Percentiles rank a stretch among this genome's conserved stretches.
phyloP scores from a whole-genome alignment of 2,329 filamentous ascomycete species.

The Ilyonectria destructans region DNA sequence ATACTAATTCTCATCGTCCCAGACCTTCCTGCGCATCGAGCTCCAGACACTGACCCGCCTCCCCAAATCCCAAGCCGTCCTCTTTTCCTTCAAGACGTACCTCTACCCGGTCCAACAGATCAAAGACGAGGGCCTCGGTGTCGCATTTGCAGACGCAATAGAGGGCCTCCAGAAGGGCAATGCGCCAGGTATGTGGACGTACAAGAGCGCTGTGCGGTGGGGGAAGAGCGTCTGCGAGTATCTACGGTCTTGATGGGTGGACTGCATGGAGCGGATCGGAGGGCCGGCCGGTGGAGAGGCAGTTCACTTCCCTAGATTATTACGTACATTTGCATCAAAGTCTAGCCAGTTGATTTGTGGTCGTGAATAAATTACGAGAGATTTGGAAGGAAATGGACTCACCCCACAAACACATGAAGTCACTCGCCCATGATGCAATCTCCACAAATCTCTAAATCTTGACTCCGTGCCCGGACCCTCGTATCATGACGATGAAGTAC shows the following conservation, averaged over 20 bases:
- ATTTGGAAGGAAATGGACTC: background rate
- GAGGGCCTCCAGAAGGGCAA: slow-evolving; percentile 67
- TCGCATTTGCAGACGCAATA: slow-evolving; percentile 66
- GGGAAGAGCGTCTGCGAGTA: slow-evolving; percentile 64
- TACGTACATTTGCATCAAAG: background rate
- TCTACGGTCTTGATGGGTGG: slow-evolving; percentile 53
- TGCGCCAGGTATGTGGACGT: slow-evolving; percentile 68
- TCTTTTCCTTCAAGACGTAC: slow-evolving; percentile 73
- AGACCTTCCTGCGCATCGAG: slow-evolving; percentile 64
- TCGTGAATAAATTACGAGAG: background rate
- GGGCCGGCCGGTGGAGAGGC: background rate
- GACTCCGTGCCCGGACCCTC: background rate
- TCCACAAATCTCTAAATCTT: background rate
- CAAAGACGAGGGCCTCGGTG: slow-evolving; percentile 65
- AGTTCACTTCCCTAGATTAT: background rate
- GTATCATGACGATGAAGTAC: background rate
- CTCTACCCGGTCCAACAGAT: slow-evolving; percentile 65
- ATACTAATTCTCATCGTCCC: background rate
- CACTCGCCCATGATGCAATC: background rate
- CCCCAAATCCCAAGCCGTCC: slow-evolving; percentile 61
- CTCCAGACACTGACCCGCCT: slow-evolving; percentile 68
- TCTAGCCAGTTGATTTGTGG: background rate
- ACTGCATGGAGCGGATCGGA: background rate
- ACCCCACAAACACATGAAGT: background rate
- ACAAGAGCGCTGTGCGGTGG: slow-evolving; percentile 67